Evolutionary conservation across 23 red algal genomes (phyloP).

Genomic region (Cyanidium caldarium): DNA sequence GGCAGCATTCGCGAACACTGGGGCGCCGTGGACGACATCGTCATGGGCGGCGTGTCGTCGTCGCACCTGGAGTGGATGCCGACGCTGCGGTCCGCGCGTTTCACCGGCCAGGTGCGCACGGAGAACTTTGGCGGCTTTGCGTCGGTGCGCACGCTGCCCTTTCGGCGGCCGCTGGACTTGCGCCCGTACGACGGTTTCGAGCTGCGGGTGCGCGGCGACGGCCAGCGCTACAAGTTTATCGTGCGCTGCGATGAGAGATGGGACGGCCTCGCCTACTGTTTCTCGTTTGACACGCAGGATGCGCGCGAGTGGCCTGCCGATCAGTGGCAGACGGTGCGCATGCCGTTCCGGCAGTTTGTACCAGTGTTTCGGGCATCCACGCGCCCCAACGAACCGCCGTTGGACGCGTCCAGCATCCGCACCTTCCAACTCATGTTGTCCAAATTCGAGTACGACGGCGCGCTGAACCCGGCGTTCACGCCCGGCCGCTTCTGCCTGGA

Average conservation of each 20-base stretch:
- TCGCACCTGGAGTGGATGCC: background rate
- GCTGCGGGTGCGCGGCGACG: slow-evolving; percentile 64
- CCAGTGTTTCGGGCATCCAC: slow-evolving; percentile 83
- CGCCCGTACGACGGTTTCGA: slow-evolving; percentile 39
- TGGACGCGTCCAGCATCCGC: slow-evolving; percentile 29
- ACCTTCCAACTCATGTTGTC: slow-evolving; percentile 95
- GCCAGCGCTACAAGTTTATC: slow-evolving; percentile 93
- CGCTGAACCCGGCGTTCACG: slow-evolving; percentile 57
- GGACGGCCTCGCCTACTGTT: slow-evolving; percentile 67
- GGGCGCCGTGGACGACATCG: slow-evolving; percentile 85
- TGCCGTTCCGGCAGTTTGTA: slow-evolving; percentile 55
- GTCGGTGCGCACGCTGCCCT: slow-evolving; percentile 44
- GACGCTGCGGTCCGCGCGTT: slow-evolving; percentile 12
- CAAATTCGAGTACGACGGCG: slow-evolving; percentile 98
- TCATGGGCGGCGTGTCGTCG: slow-evolving; percentile 81
- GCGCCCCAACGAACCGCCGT: background rate
- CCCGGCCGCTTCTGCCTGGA: slow-evolving; percentile 44
- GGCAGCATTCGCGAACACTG: slow-evolving; percentile 16
- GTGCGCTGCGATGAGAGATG: slow-evolving; percentile 71
- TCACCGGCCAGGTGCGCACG: slow-evolving; percentile 39
- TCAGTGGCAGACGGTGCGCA: slow-evolving; percentile 35
- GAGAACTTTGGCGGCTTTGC: slow-evolving; percentile 80
- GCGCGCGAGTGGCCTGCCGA: background rate
- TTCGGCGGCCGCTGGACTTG: slow-evolving; percentile 37
- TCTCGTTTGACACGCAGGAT: slow-evolving; percentile 53